Base-by-base conservation (phyloP, 331 rosid genomes). In the Malus hybrid region DNA sequence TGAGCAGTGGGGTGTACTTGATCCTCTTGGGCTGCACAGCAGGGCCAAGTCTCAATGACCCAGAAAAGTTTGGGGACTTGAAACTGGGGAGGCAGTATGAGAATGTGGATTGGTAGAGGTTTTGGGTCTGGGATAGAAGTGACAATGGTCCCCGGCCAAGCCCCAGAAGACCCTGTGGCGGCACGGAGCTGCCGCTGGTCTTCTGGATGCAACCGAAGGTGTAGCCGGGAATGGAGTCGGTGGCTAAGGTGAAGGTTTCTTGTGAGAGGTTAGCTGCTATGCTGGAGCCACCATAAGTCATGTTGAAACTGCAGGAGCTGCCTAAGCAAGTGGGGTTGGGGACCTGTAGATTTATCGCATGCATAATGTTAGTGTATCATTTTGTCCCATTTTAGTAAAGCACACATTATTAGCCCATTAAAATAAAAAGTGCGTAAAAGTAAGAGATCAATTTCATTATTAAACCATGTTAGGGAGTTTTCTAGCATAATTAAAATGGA, bases 101-200 rank as follows among this genome's bases (percentile, higher is more conserved):
- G 76, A 95, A 95, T n/a, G 96, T 95, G 24, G 96, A 92, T 13
- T 78, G 28, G 84, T 92, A 95, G 6, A 95, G 83, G 11, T 82
- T 78, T 52, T 95, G 89, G 78, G 90, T 83, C 78, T 95, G 99
- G 7, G 90, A 81, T 29, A 95, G 73, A 0, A 95, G 87, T 0
- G 99, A 95, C 7, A 95, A 78, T 6, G 97, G 92, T 80, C 99
- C 99, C 70, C 99, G 90, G 81, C 99, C 97, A 60, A 95, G 71
- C 64, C 99, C 99, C 80, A 95, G 84, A 3, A 95, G 77, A 0
- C 99, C 99, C 39, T 95, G 99, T 1, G 80, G 88, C 0, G 99
- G 99, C 0, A 85, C 77, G 0, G 99, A 89, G 62, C 18, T 78
- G 28, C 99, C 97, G 0, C 93, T 88, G 22, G 91, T 52, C 57